A percentile compares a stretch with the other conserved stretches of the same genome.
Conservation (phyloP, 768 basidiomycete species). For the Pisolithus sp. region DNA sequence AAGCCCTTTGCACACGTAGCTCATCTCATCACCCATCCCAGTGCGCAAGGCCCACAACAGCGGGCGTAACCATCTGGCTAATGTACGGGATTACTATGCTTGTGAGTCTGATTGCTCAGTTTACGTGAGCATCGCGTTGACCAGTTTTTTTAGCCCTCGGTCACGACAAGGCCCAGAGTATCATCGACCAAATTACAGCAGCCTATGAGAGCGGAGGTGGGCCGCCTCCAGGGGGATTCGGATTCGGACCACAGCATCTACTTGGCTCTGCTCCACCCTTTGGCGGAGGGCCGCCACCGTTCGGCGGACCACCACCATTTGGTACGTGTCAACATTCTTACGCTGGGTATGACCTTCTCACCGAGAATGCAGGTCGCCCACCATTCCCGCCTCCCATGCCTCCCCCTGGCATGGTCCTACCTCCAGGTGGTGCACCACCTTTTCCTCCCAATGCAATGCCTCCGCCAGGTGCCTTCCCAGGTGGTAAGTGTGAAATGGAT, state of each 20-base stretch:
- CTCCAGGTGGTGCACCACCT: conserved; percentile 59
- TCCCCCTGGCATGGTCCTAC: conserved; percentile 41
- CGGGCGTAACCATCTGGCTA: conserved; percentile 92
- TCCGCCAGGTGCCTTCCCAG: conserved; percentile 43
- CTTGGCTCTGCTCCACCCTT: conserved; percentile 40
- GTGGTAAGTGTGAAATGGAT: conserved; percentile 32
- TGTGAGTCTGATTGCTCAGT: conserved; percentile 42
- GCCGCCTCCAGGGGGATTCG: conserved; percentile 83
- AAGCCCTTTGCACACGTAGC: neutral
- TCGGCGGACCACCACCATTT: conserved; percentile 36
- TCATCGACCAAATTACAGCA: conserved; percentile 97
- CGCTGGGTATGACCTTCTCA: conserved; percentile 2
- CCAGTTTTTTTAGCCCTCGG: conserved; percentile 54
- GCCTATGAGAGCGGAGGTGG: conserved; percentile 84
- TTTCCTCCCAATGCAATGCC: conserved; percentile 60
- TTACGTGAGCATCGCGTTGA: neutral
- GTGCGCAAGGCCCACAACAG: conserved; percentile 98
- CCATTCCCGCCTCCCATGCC: conserved; percentile 59
- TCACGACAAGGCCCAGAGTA: conserved; percentile 95
- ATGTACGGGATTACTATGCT: conserved; percentile 96
- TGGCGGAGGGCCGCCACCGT: conserved; percentile 21
- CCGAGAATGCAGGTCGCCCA: conserved; percentile 43
- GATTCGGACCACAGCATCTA: conserved; percentile 78
- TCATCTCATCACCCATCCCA: conserved; percentile 25
- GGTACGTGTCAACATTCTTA: conserved; percentile 8